Percentiles rank a stretch among this genome's conserved stretches.
These are phyloP conservation scores for Suhomyces atakaporum DNA, from an alignment of 1,139 yeast species.

Conservation along the genomic window DNA sequence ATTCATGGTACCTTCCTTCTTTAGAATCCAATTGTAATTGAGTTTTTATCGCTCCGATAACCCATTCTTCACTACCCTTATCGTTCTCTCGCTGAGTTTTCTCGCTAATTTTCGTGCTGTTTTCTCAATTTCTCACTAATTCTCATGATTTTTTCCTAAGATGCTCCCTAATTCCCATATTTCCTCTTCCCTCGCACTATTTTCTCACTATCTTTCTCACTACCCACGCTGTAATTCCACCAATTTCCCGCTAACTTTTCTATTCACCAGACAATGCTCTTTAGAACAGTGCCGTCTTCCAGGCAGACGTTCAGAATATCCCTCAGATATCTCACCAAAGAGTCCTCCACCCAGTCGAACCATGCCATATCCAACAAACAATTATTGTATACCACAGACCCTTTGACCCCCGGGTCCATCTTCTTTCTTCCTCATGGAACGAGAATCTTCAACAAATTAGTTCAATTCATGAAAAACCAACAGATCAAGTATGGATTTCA, in stretches of 20 bases:
- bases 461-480: constrained; percentile 81
- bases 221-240: too few relatives aligned
- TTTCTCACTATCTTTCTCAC: not conserved
- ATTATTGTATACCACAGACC: constrained; percentile 72
- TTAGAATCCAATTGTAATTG: too few relatives aligned
- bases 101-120: not conserved
- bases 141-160: constrained; percentile 2
- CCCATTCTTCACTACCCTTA: not conserved
- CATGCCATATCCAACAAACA: constrained; percentile 62
- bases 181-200: too few relatives aligned
- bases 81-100: too few relatives aligned
- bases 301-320: not conserved
- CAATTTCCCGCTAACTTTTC: too few relatives aligned
- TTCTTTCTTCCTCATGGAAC: constrained; percentile 94
- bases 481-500: constrained; percentile 83
- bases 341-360: constrained; percentile 43
- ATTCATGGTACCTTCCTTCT: too few relatives aligned
- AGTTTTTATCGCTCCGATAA: not conserved
- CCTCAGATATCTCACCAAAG: constrained; percentile 8
- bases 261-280: constrained; percentile 4
- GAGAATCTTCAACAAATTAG: constrained; percentile 73
- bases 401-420: constrained; percentile 81
- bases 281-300: not conserved
- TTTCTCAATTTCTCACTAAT: not conserved
- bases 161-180: not conserved